Conservation (phyloP, 768 basidiomycete genomes). For the Hericium erinaceus region DNA sequence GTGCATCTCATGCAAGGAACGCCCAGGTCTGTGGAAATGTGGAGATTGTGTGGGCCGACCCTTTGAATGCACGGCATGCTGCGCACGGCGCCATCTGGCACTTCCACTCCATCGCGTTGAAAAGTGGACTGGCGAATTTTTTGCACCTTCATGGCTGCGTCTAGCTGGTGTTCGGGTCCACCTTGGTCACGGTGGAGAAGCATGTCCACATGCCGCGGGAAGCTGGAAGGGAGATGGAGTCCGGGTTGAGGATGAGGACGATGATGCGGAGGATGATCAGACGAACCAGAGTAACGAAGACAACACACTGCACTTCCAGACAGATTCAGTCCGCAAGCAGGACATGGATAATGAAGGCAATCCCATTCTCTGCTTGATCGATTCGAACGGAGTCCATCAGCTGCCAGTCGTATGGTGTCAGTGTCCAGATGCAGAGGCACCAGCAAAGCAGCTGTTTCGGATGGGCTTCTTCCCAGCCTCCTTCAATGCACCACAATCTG, state of each 20-base stretch:
- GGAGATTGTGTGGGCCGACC: background rate
- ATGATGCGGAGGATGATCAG: background rate
- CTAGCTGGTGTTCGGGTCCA: background rate
- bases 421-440: background rate
- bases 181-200: background rate
- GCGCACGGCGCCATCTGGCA: background rate
- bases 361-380: background rate
- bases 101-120: conserved; percentile 1
- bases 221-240: background rate
- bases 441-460: background rate
- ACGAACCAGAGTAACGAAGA: background rate
- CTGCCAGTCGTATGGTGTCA: background rate
- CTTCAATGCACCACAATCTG: background rate
- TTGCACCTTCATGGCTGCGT: background rate
- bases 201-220: background rate
- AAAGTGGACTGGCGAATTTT: background rate
- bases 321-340: background rate
- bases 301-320: background rate
- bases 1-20: background rate
- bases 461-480: background rate
- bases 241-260: background rate
- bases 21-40: background rate
- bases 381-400: conserved; percentile 1
- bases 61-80: background rate
- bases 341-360: background rate